Conservation (phyloP, 257 asterid genomes). For the Ocimum tenuiflorum region DNA sequence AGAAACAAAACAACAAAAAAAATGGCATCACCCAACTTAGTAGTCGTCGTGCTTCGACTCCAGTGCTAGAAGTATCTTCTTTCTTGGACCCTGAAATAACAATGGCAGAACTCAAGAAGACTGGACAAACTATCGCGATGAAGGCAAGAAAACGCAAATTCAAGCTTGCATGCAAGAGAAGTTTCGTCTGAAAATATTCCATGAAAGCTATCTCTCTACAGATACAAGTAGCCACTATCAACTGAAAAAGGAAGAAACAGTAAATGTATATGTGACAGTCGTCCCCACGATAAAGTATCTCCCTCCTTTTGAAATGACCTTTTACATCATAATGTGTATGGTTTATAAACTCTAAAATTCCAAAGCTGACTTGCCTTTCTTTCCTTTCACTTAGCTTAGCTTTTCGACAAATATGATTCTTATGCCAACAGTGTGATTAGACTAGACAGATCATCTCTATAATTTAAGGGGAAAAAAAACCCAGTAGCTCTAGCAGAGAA, state of each 20-base stretch:
- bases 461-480: not conserved
- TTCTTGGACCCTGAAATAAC: conserved; percentile 88
- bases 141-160: not conserved
- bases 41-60: conserved; percentile 51
- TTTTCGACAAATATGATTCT: too few species aligned
- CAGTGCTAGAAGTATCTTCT: conserved; percentile 86
- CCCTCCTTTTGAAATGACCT: not conserved
- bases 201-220: not conserved
- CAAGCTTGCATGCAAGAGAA: too few species aligned
- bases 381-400: too few species aligned
- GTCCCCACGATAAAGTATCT: not conserved
- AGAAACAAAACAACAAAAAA: conserved; percentile 16
- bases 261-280: not conserved
- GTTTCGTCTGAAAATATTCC: not conserved
- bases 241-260: not conserved
- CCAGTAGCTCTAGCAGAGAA: too few species aligned
- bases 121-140: not conserved
- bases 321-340: not conserved
- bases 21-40: conserved; percentile 4
- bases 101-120: conserved; percentile 2
- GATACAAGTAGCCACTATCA: not conserved
- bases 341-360: too few species aligned
- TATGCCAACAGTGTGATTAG: too few species aligned
- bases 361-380: too few species aligned
- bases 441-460: too few species aligned